Evolutionary conservation across 106 monocot genomes (phyloP), one percentile per base, ranked within the genome.

Genomic region (Agapanthus africanus): DNA sequence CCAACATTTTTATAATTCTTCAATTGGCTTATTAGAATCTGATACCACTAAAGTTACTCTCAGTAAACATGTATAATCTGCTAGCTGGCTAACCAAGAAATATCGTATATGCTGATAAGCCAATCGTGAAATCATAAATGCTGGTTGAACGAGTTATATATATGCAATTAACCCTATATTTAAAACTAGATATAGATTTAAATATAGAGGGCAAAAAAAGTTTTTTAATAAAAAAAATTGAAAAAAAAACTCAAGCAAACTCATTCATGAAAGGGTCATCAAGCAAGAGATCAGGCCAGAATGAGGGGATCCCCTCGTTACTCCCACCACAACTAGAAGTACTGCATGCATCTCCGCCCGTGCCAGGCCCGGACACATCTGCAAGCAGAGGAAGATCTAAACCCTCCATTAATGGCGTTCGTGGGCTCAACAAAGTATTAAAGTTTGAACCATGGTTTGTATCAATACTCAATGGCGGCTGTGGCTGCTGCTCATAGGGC

Each of bases 221-320:
- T 5, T 47, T 19, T 47, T 13, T 1, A 19, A 2, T 13, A 7
- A 47, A 47, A 5, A 15, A 74, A 74, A 54, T 68, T 35, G 35
- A 44, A 60, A 40, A 23, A 34, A 25, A 63, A 22, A 40, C 31
- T 68, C 65, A 84, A 67, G 74, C 50, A 70, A 83, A 87, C 46
- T 91, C 91, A 18, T 54, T 46, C 32, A 86, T 77, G 63, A 84
- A 91, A 1, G 79, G 76, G 35, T 91, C 90, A 37, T 91, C 87
- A 38, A 77, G 67, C 26, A 87, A 68, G 38, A 91, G 37, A n/a
- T 91, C 91, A 9, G 91, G 87, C 91, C 91, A 91, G 41, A 83
- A 76, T 40, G 76, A 66, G 40, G 75, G 22, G 9, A 70, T 38
- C 27, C 54, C 70, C 19, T 36, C 26, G 18, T n/a, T 69, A n/a